Evolutionary conservation across 176 grass and related monocot species (phyloP).

Genomic region (Avena insularis): DNA sequence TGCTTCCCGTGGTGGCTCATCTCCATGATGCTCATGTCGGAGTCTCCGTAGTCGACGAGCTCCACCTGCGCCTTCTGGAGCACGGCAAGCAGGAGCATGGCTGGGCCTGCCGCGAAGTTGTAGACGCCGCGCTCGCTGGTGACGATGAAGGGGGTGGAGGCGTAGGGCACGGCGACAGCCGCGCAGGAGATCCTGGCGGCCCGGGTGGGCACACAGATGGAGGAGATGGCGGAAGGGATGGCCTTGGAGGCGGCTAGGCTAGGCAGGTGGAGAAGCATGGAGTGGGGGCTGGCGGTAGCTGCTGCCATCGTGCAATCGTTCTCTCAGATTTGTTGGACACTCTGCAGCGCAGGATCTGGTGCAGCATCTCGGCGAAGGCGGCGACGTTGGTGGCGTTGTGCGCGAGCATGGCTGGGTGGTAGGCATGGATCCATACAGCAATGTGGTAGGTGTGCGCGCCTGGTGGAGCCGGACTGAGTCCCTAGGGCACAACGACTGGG

Average conservation of each 20-base stretch:
- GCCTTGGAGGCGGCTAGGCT: neutral
- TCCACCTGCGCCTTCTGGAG: slow-evolving; percentile 82
- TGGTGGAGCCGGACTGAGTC: too few relatives aligned
- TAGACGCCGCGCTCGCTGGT: slow-evolving; percentile 53
- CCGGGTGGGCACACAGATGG: slow-evolving; percentile 27
- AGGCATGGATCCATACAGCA: too few relatives aligned
- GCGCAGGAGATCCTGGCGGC: slow-evolving; percentile 62
- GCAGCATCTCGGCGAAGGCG: too few relatives aligned
- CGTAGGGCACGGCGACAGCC: slow-evolving; percentile 49
- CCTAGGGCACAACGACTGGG: too few relatives aligned
- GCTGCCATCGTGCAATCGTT: slow-evolving; percentile 20
- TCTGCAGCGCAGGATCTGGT: too few relatives aligned
- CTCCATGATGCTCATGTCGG: slow-evolving; percentile 99
- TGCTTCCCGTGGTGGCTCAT: slow-evolving; percentile 98
- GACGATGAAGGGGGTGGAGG: neutral
- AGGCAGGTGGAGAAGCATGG: slow-evolving; percentile 60
- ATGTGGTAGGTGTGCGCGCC: too few relatives aligned
- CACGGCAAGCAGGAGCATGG: slow-evolving; percentile 72
- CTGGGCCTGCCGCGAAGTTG: slow-evolving; percentile 90
- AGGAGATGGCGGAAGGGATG: neutral
- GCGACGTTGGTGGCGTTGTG: too few relatives aligned
- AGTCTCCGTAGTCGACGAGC: slow-evolving; percentile 88
- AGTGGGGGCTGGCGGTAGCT: slow-evolving; percentile 49
- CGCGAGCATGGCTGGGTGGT: too few relatives aligned
- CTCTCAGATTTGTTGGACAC: too few relatives aligned